Base-by-base conservation (phyloP, 495 filamentous ascomycete genomes). In the Aspergillus asperescens region DNA sequence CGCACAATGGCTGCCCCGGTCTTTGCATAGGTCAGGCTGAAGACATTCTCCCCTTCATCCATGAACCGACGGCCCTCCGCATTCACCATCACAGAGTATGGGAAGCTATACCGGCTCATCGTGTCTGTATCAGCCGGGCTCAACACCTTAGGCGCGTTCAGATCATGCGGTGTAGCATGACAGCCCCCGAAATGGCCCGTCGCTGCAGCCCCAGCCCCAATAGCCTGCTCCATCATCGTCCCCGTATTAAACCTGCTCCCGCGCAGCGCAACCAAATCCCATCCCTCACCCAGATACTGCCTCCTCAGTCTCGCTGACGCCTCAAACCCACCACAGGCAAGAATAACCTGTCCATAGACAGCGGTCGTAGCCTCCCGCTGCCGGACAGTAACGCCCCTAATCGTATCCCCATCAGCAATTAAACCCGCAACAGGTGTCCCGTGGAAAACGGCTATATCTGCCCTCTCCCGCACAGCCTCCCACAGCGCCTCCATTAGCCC, bases 101-200 rank as follows among this genome's bases (percentile, higher is more conserved):
- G 48, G 24, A 50, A 50, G 34, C 48, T 50, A 20, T 50, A 50
- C n/a, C 48, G 48, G 22, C 48, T 50, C 48, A 50, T 50, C 35
- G 1, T 27, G 22, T 50, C 48, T 1, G 34, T 18, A n/a, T 40
- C 48, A 2, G 1, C 16, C 1, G 48, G 48, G 22, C 4, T 12
- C 7, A 50, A 23, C 20, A 50, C 23, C 24, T 41, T 40, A 7
- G 48, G 48, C 22, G 48, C 48, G 16, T 50, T 16, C 10, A 50
- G 34, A 25, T 50, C 48, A 13, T 50, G 48, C 19, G 48, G 48
- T 1, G 48, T 50, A 16, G 48, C 48, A 41, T 50, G 48, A 34
- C 48, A 50, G 2, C 48, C 48, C 4, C 48, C 48, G 23, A 50
- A 50, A 23, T 50, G 18, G 4, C 48, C 48, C 15, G 23, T 25